Percentiles rank a stretch among this genome's conserved stretches.
These are phyloP conservation scores for Sungouiella blattae DNA, from an alignment of 805 yeast species.

Conservation along the genomic window DNA sequence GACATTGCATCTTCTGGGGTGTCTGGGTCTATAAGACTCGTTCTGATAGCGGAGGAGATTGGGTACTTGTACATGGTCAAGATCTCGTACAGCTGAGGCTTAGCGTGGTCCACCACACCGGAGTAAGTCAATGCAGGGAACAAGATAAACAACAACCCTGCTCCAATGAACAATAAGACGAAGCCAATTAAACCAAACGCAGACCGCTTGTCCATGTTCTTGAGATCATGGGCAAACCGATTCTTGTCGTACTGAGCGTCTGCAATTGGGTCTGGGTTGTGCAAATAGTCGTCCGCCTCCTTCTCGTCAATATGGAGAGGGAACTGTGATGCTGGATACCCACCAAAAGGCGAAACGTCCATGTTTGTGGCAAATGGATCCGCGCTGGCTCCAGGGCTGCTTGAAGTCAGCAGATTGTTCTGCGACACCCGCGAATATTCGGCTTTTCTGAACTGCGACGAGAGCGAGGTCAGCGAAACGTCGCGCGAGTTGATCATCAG, in stretches of 20 bases:
- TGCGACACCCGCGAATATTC: constrained; percentile 2
- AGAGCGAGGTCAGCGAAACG: constrained; percentile 12
- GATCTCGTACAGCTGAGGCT: constrained; percentile 36
- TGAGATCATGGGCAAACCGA: constrained; percentile 61
- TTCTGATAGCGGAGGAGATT: constrained; percentile 54
- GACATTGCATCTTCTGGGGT: constrained; percentile 56
- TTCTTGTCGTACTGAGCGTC: constrained; percentile 82
- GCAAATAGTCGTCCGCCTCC: constrained; percentile 92
- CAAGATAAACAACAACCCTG: constrained; percentile 50
- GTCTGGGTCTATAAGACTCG: constrained; percentile 65
- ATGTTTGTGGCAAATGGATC: constrained; percentile 12
- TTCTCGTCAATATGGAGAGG: constrained; percentile 89
- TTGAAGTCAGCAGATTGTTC: constrained; percentile 5
- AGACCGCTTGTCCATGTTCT: constrained; percentile 61
- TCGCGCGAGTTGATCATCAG: constrained; percentile 12
- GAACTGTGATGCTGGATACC: constrained; percentile 94
- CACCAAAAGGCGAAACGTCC: constrained; percentile 73
- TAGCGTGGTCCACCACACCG: constrained; percentile 45
- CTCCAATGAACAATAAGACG: constrained; percentile 55
- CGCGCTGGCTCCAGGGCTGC: constrained; percentile 5
- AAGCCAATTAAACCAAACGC: constrained; percentile 60
- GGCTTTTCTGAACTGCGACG: constrained; percentile 5
- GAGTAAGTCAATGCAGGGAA: constrained; percentile 83
- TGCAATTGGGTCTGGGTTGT: constrained; percentile 91
- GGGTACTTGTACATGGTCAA: constrained; percentile 59